phyloP scores from a whole-genome alignment of 2,329 filamentous ascomycete species.

The Scedosporium dehoogii region DNA sequence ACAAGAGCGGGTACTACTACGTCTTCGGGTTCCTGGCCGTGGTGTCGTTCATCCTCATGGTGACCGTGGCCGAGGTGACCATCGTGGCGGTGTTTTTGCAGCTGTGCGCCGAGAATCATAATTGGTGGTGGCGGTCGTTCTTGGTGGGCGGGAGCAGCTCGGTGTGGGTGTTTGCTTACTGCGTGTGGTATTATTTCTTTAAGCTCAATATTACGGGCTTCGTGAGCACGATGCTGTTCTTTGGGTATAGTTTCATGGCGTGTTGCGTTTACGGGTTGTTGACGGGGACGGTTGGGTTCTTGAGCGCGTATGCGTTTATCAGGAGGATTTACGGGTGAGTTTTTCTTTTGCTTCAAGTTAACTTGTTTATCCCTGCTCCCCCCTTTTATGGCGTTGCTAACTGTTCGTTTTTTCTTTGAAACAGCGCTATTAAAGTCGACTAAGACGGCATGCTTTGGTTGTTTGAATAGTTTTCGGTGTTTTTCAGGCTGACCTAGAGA shows the following conservation, averaged over 20 bases:
- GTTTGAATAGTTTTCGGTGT: neutral
- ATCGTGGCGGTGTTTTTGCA: constrained; percentile 76
- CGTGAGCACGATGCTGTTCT: constrained; percentile 71
- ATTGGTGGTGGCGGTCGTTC: constrained; percentile 92
- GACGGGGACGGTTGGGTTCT: constrained; percentile 74
- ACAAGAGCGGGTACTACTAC: constrained; percentile 88
- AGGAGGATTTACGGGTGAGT: constrained; percentile 70
- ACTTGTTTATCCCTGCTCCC: neutral
- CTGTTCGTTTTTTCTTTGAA: neutral
- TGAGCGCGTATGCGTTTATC: constrained; percentile 77
- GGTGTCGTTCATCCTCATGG: constrained; percentile 59
- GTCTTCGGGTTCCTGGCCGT: constrained; percentile 78
- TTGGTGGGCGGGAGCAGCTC: constrained; percentile 66
- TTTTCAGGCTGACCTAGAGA: neutral
- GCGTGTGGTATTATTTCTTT: constrained; percentile 72
- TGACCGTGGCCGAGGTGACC: constrained; percentile 75
- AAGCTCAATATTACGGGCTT: constrained; percentile 76
- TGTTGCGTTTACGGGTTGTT: constrained; percentile 73
- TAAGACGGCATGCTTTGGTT: constrained; percentile 12
- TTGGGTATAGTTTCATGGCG: constrained; percentile 73
- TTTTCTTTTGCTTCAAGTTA: neutral
- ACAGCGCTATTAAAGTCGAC: constrained; percentile 42
- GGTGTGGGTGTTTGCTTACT: constrained; percentile 75
- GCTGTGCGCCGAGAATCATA: constrained; percentile 76
- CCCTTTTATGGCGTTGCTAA: neutral